Evolutionary conservation across 2,329 filamentous ascomycete species (phyloP).

Genomic region (Fusarium hainanense): DNA sequence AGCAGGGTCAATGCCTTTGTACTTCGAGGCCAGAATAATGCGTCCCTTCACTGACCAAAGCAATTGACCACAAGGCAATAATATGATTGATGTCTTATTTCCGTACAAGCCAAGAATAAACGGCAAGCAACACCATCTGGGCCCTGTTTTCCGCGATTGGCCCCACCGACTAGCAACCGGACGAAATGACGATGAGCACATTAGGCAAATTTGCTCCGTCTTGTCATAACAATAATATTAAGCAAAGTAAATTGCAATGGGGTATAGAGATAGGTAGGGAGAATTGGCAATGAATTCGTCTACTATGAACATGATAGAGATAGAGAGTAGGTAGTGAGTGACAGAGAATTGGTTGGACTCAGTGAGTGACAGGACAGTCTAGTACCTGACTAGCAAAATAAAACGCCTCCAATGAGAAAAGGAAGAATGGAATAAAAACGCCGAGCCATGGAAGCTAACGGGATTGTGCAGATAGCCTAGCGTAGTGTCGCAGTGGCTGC

Average conservation of each 20-base stretch:
- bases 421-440: slow-evolving; percentile 18
- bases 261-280: neutral
- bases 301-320: neutral
- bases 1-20: no score
- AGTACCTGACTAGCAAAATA: slow-evolving; percentile 31
- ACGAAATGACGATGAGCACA: neutral
- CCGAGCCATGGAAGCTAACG: slow-evolving; percentile 26
- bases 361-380: slow-evolving; percentile 21
- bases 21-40: no score
- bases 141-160: neutral
- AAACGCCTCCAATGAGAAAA: slow-evolving; percentile 33
- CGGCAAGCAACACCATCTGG: neutral
- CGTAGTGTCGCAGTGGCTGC: neutral
- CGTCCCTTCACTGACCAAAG: no score
- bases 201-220: neutral
- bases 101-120: neutral
- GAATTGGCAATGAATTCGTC: neutral
- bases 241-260: neutral
- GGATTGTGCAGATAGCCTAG: slow-evolving; percentile 14
- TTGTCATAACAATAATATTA: neutral
- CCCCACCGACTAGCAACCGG: neutral
- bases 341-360: slow-evolving; percentile 5
- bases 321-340: slow-evolving; percentile 9
- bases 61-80: neutral
- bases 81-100: neutral